Conservation (phyloP, 2,329 filamentous ascomycete species). For the Calonectria henricotiae region DNA sequence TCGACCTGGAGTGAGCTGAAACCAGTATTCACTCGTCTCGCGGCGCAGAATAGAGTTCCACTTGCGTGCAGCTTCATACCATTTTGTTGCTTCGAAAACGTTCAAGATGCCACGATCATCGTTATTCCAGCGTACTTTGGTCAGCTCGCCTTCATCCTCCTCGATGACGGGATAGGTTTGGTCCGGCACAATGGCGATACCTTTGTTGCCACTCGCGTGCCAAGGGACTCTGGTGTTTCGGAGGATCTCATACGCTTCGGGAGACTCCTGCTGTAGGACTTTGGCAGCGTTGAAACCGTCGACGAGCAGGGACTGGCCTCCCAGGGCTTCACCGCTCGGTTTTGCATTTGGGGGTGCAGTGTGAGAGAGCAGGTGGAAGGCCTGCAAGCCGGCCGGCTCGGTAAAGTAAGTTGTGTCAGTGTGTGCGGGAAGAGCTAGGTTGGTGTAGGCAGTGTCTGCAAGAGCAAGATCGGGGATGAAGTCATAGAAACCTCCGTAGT, state of each 20-base stretch:
- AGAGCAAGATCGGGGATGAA: constrained; percentile 91
- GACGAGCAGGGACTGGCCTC: constrained; percentile 86
- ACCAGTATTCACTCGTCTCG: constrained; percentile 80
- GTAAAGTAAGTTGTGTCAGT: constrained; percentile 98
- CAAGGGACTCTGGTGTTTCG: constrained; percentile 74
- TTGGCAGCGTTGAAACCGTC: constrained; percentile 86
- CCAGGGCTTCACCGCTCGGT: constrained; percentile 63
- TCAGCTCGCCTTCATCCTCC: constrained; percentile 63
- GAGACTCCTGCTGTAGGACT: constrained; percentile 71
- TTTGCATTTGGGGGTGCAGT: constrained; percentile 61
- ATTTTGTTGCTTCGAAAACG: constrained; percentile 63
- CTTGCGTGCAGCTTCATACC: constrained; percentile 86
- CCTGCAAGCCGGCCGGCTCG: constrained; percentile 91
- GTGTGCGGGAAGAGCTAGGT: constrained; percentile 85
- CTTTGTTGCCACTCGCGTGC: constrained; percentile 92
- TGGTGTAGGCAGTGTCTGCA: constrained; percentile 94
- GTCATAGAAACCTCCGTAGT: constrained; percentile 87
- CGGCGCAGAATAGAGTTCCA: constrained; percentile 81
- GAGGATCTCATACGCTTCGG: constrained; percentile 73
- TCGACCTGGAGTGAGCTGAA: constrained; percentile 84
- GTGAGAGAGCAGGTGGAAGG: constrained; percentile 90
- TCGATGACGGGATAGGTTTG: constrained; percentile 81
- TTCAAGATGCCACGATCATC: constrained; percentile 83
- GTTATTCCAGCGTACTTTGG: constrained; percentile 92
- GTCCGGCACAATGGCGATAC: constrained; percentile 84